phyloP scores from a whole-genome alignment of 352 stramenopile genomes.

The Pythium rishiriense region DNA sequence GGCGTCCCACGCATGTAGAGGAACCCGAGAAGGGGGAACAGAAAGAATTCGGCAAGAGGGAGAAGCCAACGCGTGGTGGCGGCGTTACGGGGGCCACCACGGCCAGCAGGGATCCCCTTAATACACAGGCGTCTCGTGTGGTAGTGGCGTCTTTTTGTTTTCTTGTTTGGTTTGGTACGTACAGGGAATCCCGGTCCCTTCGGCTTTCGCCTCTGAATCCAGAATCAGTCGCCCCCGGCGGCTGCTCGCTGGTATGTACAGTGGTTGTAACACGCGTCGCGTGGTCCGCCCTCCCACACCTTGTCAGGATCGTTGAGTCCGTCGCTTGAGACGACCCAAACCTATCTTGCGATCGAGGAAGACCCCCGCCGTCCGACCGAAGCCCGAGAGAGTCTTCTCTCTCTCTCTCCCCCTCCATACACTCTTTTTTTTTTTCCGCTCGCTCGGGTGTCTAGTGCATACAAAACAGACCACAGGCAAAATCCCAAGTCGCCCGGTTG shows the following conservation, averaged over 20 bases:
- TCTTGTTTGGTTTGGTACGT: neutral
- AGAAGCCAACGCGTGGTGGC: too few relatives aligned
- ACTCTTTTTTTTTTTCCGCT: too few relatives aligned
- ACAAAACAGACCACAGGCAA: too few relatives aligned
- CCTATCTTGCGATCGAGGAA: neutral
- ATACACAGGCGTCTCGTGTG: neutral
- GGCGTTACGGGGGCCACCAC: too few relatives aligned
- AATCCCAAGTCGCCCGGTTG: too few relatives aligned
- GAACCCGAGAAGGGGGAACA: neutral
- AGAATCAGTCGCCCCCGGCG: slow-evolving; percentile 3
- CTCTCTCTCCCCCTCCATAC: too few relatives aligned
- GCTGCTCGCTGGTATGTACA: slow-evolving; percentile 8
- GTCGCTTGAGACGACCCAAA: neutral
- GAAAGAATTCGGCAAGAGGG: too few relatives aligned
- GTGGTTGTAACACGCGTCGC: neutral
- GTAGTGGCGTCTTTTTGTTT: neutral
- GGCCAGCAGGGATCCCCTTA: too few relatives aligned
- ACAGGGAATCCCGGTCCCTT: neutral
- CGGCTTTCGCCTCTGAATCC: slow-evolving; percentile 5
- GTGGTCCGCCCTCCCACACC: slow-evolving; percentile 12
- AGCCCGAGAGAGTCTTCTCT: too few relatives aligned
- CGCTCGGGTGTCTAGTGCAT: too few relatives aligned
- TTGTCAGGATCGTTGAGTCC: neutral
- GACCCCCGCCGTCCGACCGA: too few relatives aligned
- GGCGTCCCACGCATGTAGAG: neutral